Evolutionary conservation across 768 basidiomycete species (phyloP).

Genomic region (Trametes maxima): DNA sequence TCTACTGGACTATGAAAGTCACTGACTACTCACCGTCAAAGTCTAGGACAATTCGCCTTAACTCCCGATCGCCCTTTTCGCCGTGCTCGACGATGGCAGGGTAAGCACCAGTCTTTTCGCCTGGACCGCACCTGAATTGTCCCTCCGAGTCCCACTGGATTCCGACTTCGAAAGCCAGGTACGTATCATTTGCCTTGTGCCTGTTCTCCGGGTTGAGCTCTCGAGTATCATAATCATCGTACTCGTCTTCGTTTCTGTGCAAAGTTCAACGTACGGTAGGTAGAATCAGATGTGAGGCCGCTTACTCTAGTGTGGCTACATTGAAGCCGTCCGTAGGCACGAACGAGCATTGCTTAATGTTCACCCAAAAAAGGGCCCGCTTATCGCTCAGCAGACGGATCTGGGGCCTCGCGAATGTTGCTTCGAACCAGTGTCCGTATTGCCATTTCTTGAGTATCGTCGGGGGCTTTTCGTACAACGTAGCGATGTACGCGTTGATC

Average conservation of each 20-base stretch:
- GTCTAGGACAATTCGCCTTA: constrained; percentile 31
- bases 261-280: too few species aligned
- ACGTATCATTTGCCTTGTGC: too few species aligned
- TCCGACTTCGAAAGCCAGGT: too few species aligned
- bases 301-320: neutral
- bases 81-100: constrained; percentile 2
- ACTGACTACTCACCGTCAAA: constrained; percentile 22
- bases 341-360: constrained; percentile 19
- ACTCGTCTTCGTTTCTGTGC: too few species aligned
- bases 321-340: constrained; percentile 10
- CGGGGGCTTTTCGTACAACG: constrained; percentile 14
- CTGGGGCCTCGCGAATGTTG: constrained; percentile 26
- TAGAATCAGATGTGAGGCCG: too few species aligned
- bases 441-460: constrained; percentile 13
- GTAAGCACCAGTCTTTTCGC: too few species aligned
- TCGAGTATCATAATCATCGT: too few species aligned
- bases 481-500: constrained; percentile 27
- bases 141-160: too few species aligned
- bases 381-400: constrained; percentile 27
- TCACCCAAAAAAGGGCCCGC: constrained; percentile 27
- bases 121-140: too few species aligned
- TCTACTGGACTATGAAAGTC: neutral
- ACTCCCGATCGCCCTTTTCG: constrained; percentile 11
- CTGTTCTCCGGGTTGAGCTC: too few species aligned
- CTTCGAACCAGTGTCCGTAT: constrained; percentile 23